Base-by-base conservation (phyloP, 768 basidiomycete species). In the Cystofilobasidium macerans region DNA sequence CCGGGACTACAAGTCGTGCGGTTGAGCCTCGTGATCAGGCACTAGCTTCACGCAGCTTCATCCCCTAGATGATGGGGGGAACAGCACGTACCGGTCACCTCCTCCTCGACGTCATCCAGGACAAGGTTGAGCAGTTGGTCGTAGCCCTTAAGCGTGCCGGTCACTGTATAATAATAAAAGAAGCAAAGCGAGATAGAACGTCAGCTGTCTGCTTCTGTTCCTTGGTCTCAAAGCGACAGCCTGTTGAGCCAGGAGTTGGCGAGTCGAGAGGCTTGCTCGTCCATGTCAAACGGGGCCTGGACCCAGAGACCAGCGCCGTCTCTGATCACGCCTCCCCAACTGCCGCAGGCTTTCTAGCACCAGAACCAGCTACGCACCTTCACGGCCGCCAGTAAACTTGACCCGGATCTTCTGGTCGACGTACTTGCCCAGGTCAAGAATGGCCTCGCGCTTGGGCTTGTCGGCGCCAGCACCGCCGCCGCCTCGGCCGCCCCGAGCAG, bases 121-220 rank as follows among this genome's bases (percentile, higher is more conserved):
- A 99, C 95, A 63, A 99, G 85, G 76, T 99, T 98, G 65, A 98
- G 82, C 43, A 98, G 80, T 71, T 97, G 93, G 77, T 98, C 95
- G 72, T 84, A 98, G 30, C 95, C 95, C 77, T 99, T 99, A 69
- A 99, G 77, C 22, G 88, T 82, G 3, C 95, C 95, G 11, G 84
- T 87, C 61, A 97, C 94, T 97, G 71, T 24, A 8, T 11, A n/a
- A n/a, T n/a, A n/a, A n/a, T n/a, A n/a, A n/a, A n/a, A n/a, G n/a
- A n/a, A n/a, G n/a, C n/a, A n/a, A n/a, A n/a, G n/a, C n/a, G 12
- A 8, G 14, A 12, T 18, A 12, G 42, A 13, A 11, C 8, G 5
- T 18, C 42, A 43, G 42, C 42, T 5, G 42, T 43, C 42, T 38
- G 36, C 36, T 38, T 24, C 11, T 28, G 58, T 66, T 30, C 36